Percentiles rank a stretch among this genome's conserved stretches.
Evolutionary conservation across 495 filamentous ascomycete genomes (phyloP).

Genomic region (Rhypophila decipiens): DNA sequence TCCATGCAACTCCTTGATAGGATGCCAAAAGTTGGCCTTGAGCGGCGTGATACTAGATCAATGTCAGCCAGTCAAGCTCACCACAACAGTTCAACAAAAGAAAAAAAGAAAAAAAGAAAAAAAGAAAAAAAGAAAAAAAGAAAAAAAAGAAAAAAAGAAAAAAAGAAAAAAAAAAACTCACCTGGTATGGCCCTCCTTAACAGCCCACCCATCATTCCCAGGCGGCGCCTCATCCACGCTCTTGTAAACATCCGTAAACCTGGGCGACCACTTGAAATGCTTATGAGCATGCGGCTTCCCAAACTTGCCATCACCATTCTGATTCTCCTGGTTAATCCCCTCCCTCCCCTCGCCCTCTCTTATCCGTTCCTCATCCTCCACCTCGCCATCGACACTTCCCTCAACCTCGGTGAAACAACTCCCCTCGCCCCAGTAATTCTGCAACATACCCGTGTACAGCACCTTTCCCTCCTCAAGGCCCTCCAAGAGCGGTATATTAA

Average conservation of each 20-base stretch:
- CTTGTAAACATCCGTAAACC: conserved; percentile 76
- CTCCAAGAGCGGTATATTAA: conserved; percentile 79
- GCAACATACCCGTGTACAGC: conserved; percentile 73
- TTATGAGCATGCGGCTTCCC: conserved; percentile 54
- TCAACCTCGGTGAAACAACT: conserved; percentile 77
- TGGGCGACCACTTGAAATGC: conserved; percentile 91
- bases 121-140: not conserved
- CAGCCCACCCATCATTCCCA: conserved; percentile 92
- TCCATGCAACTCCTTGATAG: conserved; percentile 49
- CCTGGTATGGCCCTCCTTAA: conserved; percentile 85
- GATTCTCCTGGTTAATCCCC: conserved; percentile 17
- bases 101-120: not conserved
- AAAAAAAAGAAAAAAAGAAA: not conserved
- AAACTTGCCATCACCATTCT: conserved; percentile 18
- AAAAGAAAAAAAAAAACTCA: conserved; percentile 31
- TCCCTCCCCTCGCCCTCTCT: conserved; percentile 51
- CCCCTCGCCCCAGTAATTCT: conserved; percentile 76
- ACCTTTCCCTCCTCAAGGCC: conserved; percentile 61
- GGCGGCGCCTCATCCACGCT: conserved; percentile 72
- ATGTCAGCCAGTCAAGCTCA: not conserved
- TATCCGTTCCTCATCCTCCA: conserved; percentile 59
- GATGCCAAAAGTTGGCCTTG: conserved; percentile 87
- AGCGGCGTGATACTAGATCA: conserved; percentile 73
- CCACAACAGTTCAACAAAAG: not conserved
- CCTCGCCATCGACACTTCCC: conserved; percentile 50